phyloP scores from a whole-genome alignment of 2,329 filamentous ascomycete genomes.

The Colletotrichum sansevieriae region DNA sequence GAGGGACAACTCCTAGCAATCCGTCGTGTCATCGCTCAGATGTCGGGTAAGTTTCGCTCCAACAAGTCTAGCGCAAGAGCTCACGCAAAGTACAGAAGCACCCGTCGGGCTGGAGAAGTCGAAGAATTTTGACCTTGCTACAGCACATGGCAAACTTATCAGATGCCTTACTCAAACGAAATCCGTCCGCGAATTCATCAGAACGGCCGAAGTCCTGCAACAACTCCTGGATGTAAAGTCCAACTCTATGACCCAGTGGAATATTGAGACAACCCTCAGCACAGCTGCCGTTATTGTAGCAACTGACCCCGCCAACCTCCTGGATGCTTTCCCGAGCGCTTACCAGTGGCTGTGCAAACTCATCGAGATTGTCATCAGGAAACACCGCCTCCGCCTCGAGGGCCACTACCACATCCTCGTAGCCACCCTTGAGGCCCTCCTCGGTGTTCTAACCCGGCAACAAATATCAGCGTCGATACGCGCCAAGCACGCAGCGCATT shows the following conservation, averaged over 20 bases:
- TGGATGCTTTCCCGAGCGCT: constrained; percentile 51
- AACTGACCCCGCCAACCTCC: constrained; percentile 41
- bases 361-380: constrained; percentile 68
- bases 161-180: constrained; percentile 48
- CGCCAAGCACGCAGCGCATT: constrained; percentile 62
- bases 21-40: constrained; percentile 55
- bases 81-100: constrained; percentile 22
- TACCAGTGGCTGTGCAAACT: constrained; percentile 66
- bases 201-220: constrained; percentile 57
- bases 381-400: constrained; percentile 71
- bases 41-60: constrained; percentile 52
- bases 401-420: constrained; percentile 73
- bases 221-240: constrained; percentile 64
- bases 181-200: constrained; percentile 50
- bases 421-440: constrained; percentile 66
- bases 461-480: constrained; percentile 43
- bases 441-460: constrained; percentile 62
- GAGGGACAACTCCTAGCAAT: constrained; percentile 59
- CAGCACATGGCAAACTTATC: constrained; percentile 57
- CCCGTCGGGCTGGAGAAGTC: constrained; percentile 33
- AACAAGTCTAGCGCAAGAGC: no score
- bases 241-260: constrained; percentile 68
- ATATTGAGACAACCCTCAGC: constrained; percentile 66
- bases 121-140: constrained; percentile 54
- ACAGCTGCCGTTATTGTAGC: constrained; percentile 54